A percentile compares a stretch with the other conserved stretches of the same genome.
Evolutionary conservation across 805 yeast genomes (phyloP).

Genomic region (Candida sakaeoensis): DNA sequence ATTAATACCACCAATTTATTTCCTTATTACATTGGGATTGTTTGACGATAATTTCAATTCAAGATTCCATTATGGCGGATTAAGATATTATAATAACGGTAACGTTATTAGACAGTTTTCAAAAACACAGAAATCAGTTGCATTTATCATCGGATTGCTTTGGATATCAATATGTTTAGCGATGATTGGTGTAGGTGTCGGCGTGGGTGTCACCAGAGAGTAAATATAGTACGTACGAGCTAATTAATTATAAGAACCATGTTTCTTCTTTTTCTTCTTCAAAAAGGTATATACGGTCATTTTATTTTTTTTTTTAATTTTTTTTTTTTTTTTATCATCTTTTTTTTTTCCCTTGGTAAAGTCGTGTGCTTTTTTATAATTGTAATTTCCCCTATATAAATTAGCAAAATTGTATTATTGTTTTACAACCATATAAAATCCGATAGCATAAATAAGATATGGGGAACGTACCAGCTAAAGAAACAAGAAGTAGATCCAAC

Average conservation of each 20-base stretch:
- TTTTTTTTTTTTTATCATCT: no score
- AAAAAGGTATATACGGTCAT: no score
- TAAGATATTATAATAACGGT: constrained; percentile 12
- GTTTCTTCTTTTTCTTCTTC: no score
- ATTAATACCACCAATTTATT: constrained; percentile 36
- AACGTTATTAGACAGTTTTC: constrained; percentile 15
- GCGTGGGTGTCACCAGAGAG: constrained; percentile 19
- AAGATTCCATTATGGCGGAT: constrained; percentile 16
- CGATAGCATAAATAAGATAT: no score
- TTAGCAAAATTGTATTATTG: constrained; percentile 3
- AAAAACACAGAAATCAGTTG: constrained; percentile 26
- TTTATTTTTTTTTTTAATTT: no score
- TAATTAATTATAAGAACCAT: not conserved
- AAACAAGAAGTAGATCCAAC: constrained; percentile 29
- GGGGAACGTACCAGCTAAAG: constrained; percentile 46
- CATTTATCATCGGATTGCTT: constrained; percentile 27
- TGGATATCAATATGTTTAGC: constrained; percentile 33
- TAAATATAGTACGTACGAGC: not conserved
- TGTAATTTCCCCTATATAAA: constrained; percentile 4
- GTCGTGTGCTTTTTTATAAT: constrained; percentile 5
- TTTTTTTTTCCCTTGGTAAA: not conserved
- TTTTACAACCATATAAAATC: constrained; percentile 5
- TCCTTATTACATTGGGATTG: constrained; percentile 30
- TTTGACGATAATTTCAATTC: constrained; percentile 24
- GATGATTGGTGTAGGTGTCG: constrained; percentile 40